Base-by-base conservation (phyloP, 1,284 basidiomycete species). In the Cutaneotrichosporon cutaneum region DNA sequence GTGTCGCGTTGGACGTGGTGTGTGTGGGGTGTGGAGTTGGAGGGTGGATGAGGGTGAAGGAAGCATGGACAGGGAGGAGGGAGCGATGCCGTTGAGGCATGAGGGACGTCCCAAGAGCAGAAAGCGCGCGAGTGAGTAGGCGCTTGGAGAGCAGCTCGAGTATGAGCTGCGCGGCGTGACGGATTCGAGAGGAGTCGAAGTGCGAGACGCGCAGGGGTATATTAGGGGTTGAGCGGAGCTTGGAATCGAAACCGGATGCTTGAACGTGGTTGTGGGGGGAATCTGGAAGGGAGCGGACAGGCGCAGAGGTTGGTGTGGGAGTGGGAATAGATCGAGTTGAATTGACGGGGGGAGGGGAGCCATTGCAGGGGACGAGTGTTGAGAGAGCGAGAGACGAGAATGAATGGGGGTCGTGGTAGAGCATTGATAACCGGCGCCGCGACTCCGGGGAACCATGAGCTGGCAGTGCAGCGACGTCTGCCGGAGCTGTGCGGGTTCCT, bases 381-480 rank as follows among this genome's bases (percentile, higher is more conserved):
- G 44, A 33, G 39, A 48, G 21, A 56, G 33, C 18, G 32, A 30
- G 26, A 18, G 30, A 24, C 30, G 54, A 48, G n/a, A 24, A 32
- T 32, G 33, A 24, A n/a, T 32, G 50, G 26, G 13, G 42, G 60
- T 62, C 57, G 55, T 27, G 44, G 47, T 44, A 51, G 54, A 56
- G 48, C 48, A 24, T 35, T 54, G 36, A 50, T 65, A 62, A 62
- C 63, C 63, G 63, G 60, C 50, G 63, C 63, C 47, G n/a, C 24
- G 32, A 22, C 35, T 59, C 61, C 61, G 64, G 60, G 58, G 64
- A 62, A 65, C 57, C 60, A 27, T 36, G 36, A 30, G 50, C 56
- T 54, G 61, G 48, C 61, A 48, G 64, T 62, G 64, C 64, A 65
- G 64, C 64, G 64, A 62, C 16, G 61, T 65, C 64, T 53, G 61